Evolutionary conservation across 352 stramenopile genomes (phyloP).

Genomic region (Pythium coloratum): DNA sequence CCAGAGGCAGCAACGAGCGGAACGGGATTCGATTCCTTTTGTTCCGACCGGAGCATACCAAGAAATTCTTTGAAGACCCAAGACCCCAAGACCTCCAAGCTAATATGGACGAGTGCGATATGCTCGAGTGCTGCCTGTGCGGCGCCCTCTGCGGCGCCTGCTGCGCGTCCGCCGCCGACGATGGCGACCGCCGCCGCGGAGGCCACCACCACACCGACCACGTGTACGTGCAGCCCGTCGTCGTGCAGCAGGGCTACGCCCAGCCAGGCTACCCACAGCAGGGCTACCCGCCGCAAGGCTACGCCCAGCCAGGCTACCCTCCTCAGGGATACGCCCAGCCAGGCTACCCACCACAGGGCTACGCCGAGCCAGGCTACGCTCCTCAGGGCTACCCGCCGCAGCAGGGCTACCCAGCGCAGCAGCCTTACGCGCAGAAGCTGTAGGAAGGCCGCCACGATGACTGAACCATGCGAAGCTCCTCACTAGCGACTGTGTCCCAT

Average conservation of each 20-base stretch:
- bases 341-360: slow-evolving; percentile 39
- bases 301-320: slow-evolving; percentile 40
- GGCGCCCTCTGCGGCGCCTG: slow-evolving; percentile 73
- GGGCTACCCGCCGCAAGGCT: slow-evolving; percentile 38
- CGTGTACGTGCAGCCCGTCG: slow-evolving; percentile 77
- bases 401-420: slow-evolving; percentile 43
- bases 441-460: slow-evolving; percentile 5
- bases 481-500: not conserved
- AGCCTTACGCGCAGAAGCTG: slow-evolving; percentile 29
- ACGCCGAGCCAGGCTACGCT: slow-evolving; percentile 47
- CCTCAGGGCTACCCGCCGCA: slow-evolving; percentile 29
- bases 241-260: slow-evolving; percentile 34
- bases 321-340: slow-evolving; percentile 41
- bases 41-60: not conserved
- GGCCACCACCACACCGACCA: slow-evolving; percentile 44
- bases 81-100: not conserved
- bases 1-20: not conserved
- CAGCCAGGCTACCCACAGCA: slow-evolving; percentile 41
- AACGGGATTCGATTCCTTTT: not conserved
- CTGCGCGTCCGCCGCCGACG: slow-evolving; percentile 49
- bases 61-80: not conserved
- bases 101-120: slow-evolving; percentile 72
- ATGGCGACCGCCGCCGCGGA: slow-evolving; percentile 35
- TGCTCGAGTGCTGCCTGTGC: slow-evolving; percentile 79
- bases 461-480: not conserved